Conservation (phyloP, 2,329 filamentous ascomycete species). For the Myriangium duriaei region DNA sequence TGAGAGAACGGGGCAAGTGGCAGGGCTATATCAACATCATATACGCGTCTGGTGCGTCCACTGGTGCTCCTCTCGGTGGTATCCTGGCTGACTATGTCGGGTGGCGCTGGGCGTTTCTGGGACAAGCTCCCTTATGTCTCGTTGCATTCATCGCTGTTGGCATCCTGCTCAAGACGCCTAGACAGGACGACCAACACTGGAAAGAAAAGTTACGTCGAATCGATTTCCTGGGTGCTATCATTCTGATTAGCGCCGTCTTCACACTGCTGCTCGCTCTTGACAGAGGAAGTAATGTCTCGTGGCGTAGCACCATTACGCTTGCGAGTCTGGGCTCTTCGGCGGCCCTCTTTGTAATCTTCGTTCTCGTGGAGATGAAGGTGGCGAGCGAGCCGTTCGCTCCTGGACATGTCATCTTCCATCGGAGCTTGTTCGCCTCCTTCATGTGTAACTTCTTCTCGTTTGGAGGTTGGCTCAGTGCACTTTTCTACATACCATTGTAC, state of each 20-base stretch:
- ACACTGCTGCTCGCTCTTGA: conserved; percentile 58
- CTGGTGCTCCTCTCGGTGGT: conserved; percentile 58
- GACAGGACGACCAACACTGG: conserved; percentile 48
- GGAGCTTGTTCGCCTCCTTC: conserved; percentile 54
- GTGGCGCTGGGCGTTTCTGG: conserved; percentile 66
- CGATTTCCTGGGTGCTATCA: conserved; percentile 59
- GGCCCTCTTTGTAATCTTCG: conserved; percentile 52
- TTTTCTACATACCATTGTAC: conserved; percentile 68
- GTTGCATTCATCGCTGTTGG: conserved; percentile 53
- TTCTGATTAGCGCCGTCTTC: conserved; percentile 53
- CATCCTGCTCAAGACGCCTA: conserved; percentile 49
- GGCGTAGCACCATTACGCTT: conserved; percentile 48
- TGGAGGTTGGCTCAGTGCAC: conserved; percentile 43
- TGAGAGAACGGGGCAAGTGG: conserved; percentile 59
- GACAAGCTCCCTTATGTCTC: conserved; percentile 56
- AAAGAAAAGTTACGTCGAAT: conserved; percentile 52
- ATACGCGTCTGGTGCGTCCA: conserved; percentile 53
- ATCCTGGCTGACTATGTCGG: conserved; percentile 59
- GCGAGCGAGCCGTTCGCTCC: conserved; percentile 64
- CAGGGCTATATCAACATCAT: conserved; percentile 64
- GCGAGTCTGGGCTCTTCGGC: conserved; percentile 43
- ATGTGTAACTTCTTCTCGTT: conserved; percentile 61
- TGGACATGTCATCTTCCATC: conserved; percentile 57
- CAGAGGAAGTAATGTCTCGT: conserved; percentile 58
- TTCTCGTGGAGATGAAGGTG: conserved; percentile 54